Evolutionary conservation across 2,329 filamentous ascomycete genomes (phyloP), one percentile per base, ranked within the genome.

Genomic region (Xylaria sp.): DNA sequence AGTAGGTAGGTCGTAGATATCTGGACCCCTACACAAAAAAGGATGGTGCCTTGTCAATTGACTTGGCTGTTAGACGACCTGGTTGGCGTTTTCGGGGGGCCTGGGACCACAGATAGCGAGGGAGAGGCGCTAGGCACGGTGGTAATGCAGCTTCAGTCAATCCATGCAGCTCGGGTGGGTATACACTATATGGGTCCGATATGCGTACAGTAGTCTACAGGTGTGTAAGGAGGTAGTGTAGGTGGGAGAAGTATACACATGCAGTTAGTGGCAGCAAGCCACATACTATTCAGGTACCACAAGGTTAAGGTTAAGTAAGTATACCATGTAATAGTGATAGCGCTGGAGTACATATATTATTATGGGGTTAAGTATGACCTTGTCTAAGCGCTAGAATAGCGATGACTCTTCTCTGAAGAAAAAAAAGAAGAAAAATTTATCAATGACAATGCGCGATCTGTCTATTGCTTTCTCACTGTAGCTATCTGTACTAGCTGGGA

Each of bases 131-230:
- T 65, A 55, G 62, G 67, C 56, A 64, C 50, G 32, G 69, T 70
- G 59, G 65, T 63, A 68, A 55, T 61, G 70, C 70, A 69, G 66
- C 39, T 65, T 63, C 66, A 63, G 68, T 58, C 15, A 65, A 67
- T 67, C 60, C 67, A 69, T 71, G 70, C 64, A 67, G 64, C 67
- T 66, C 64, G 56, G 67, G 67, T 67, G 70, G 63, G 62, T 67
- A 71, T 32, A n/a, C 28, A n/a, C 52, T 56, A 65, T 58, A 55
- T 56, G 57, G 18, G 51, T 50, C 52, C 37, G 52, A n/a, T 37
- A 37, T 34, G 52, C 20, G 25, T 15, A 54, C 28, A 46, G 15
- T 46, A 44, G 39, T 13, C 39, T 44, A 44, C 10, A 13, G 39
- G 10, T 44, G 2, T 28, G 28, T 28, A 28, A 28, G 39, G 39